Evolutionary conservation across 1,284 basidiomycete species (phyloP).

Genomic region (Pyrrhoderma noxium): DNA sequence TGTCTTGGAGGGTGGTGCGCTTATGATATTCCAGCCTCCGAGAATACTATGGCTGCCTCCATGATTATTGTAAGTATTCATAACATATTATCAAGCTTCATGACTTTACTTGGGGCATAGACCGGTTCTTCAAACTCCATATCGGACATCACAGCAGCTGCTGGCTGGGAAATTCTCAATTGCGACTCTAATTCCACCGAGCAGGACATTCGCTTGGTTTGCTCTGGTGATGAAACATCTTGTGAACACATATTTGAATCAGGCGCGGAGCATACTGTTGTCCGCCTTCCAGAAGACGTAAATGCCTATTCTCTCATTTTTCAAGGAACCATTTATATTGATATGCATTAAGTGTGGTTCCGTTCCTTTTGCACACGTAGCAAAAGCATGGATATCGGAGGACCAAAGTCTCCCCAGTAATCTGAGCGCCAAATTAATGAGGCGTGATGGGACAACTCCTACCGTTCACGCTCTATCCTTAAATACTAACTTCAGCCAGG

Average conservation of each 20-base stretch:
- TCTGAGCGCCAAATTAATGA: conserved; percentile 27
- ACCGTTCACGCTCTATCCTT: conserved; percentile 37
- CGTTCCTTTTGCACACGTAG: conserved; percentile 45
- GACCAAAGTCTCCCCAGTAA: conserved; percentile 35
- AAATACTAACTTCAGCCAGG: conserved; percentile 33
- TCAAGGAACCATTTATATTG: too few relatives aligned
- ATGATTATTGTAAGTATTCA: conserved; percentile 34
- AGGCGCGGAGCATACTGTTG: conserved; percentile 42
- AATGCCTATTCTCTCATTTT: conserved; percentile 20
- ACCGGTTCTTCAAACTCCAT: conserved; percentile 39
- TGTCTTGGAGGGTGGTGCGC: conserved; percentile 36
- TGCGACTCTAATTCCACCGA: conserved; percentile 34
- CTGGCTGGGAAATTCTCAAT: conserved; percentile 45
- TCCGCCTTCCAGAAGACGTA: conserved; percentile 44
- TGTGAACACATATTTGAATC: conserved; percentile 41
- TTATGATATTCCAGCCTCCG: conserved; percentile 25
- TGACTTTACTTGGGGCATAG: conserved; percentile 24
- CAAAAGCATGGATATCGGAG: conserved; percentile 32
- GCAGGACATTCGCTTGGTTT: conserved; percentile 45
- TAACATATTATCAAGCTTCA: neutral
- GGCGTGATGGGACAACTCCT: conserved; percentile 29
- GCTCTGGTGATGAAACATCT: conserved; percentile 28
- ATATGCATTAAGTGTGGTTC: conserved; percentile 37
- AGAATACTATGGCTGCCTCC: conserved; percentile 26
- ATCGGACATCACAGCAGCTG: conserved; percentile 45